These are phyloP conservation scores for Hyaloscypha finlandica DNA, from an alignment of 495 filamentous ascomycete species.

Conservation along the genomic window DNA sequence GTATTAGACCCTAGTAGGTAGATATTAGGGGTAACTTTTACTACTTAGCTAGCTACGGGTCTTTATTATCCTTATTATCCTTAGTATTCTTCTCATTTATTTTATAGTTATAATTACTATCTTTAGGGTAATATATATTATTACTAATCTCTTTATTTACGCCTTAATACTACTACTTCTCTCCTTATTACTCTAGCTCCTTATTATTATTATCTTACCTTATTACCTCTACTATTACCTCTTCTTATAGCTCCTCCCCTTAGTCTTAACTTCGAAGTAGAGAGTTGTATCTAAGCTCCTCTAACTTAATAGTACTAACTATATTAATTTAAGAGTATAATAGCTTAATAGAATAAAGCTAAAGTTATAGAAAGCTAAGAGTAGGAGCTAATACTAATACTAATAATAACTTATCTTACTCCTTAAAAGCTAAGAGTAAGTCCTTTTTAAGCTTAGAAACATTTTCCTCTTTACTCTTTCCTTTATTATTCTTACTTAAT, in stretches of 20 bases:
- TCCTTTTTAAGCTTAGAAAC: conserved; percentile 14
- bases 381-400: conserved; percentile 5
- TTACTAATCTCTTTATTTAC: no score
- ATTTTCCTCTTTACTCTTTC: neutral
- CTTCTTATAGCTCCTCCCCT: conserved; percentile 8
- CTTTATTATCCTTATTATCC: no score
- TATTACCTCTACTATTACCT: neutral
- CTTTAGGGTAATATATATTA: no score
- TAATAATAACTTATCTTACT: conserved; percentile 7
- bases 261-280: conserved; percentile 5
- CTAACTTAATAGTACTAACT: neutral
- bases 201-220: no score
- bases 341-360: conserved; percentile 4
- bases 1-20: no score
- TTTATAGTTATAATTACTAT: no score
- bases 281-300: conserved; percentile 1
- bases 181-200: no score
- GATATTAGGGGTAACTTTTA: no score
- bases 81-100: no score
- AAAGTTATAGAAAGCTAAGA: conserved; percentile 5
- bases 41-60: no score
- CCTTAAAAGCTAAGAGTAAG: conserved; percentile 4
- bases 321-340: neutral
- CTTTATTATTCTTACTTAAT: conserved; percentile 5
- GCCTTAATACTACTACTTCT: no score